These are phyloP conservation scores for Pseudogymnoascus sp. DNA, from an alignment of 2,329 filamentous ascomycete species.

Conservation along the genomic window DNA sequence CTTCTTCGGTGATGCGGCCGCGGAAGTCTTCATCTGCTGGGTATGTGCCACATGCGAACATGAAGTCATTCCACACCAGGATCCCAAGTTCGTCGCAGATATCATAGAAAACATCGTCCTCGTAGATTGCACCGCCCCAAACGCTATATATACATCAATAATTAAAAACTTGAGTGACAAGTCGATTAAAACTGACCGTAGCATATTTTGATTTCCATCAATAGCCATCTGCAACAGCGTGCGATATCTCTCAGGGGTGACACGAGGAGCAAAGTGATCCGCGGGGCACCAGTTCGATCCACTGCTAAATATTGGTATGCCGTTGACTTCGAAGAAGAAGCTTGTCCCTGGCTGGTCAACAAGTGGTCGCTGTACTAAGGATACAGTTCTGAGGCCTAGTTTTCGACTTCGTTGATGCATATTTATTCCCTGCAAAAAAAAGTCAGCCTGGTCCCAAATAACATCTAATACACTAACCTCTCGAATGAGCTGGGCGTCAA, in stretches of 20 bases:
- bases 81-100: conserved; percentile 59
- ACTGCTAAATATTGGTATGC: conserved; percentile 64
- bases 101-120: conserved; percentile 59
- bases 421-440: conserved; percentile 15
- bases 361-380: conserved; percentile 47
- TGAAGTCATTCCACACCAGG: conserved; percentile 64
- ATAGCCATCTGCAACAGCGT: conserved; percentile 63
- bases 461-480: background rate
- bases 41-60: conserved; percentile 44
- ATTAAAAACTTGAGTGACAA: conserved; percentile 18
- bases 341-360: conserved; percentile 57
- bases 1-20: conserved; percentile 51
- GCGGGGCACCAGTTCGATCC: conserved; percentile 76
- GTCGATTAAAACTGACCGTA: background rate
- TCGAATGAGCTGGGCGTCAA: conserved; percentile 39
- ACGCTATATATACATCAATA: conserved; percentile 37
- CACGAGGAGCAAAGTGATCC: conserved; percentile 39
- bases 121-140: conserved; percentile 65
- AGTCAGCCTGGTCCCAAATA: background rate
- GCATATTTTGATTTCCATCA: conserved; percentile 36
- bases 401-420: conserved; percentile 40
- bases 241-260: conserved; percentile 30
- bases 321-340: conserved; percentile 71
- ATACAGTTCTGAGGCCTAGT: conserved; percentile 57
- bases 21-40: conserved; percentile 52